Evolutionary conservation across 169 alveolate species (phyloP).

Genomic region (Eimeria falciformis): DNA sequence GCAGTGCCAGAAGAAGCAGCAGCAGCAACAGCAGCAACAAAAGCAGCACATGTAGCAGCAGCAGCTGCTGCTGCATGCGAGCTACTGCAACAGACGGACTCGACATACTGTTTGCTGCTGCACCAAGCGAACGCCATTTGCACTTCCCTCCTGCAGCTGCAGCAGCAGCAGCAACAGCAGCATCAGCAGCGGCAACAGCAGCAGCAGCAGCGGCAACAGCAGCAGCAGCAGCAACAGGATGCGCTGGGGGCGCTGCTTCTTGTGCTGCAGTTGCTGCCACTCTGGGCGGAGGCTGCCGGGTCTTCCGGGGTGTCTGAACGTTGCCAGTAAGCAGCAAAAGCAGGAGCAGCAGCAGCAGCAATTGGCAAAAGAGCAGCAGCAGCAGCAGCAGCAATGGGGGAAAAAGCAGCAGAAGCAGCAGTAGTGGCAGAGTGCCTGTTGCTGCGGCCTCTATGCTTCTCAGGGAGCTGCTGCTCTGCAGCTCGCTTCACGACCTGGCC

Average conservation of each 20-base stretch:
- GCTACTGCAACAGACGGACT: not conserved
- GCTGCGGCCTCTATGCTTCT: not conserved
- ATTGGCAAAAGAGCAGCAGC: not conserved
- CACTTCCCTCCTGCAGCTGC: not conserved
- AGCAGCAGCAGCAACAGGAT: slow-evolving; percentile 2
- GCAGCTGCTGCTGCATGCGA: slow-evolving; percentile 22
- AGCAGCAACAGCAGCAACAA: slow-evolving; percentile 40
- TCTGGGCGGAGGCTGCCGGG: not conserved
- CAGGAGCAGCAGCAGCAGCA: slow-evolving; percentile 12
- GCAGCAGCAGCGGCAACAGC: not conserved
- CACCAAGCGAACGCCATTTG: not conserved
- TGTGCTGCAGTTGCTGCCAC: slow-evolving; percentile 45
- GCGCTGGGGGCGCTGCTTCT: slow-evolving; percentile 16
- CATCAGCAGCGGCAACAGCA: not conserved
- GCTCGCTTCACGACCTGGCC: not conserved
- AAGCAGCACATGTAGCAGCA: not conserved
- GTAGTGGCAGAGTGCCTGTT: not conserved
- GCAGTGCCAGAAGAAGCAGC: slow-evolving; percentile 13
- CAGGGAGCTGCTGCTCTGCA: slow-evolving; percentile 12
- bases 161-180: not conserved
- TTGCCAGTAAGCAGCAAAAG: slow-evolving; percentile 11
- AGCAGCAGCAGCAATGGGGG: slow-evolving; percentile 3
- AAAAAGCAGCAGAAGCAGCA: not conserved
- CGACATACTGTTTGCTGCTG: not conserved
- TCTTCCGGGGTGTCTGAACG: not conserved